phyloP scores from a whole-genome alignment of 257 asterid genomes.

The Capsicum chinense region DNA sequence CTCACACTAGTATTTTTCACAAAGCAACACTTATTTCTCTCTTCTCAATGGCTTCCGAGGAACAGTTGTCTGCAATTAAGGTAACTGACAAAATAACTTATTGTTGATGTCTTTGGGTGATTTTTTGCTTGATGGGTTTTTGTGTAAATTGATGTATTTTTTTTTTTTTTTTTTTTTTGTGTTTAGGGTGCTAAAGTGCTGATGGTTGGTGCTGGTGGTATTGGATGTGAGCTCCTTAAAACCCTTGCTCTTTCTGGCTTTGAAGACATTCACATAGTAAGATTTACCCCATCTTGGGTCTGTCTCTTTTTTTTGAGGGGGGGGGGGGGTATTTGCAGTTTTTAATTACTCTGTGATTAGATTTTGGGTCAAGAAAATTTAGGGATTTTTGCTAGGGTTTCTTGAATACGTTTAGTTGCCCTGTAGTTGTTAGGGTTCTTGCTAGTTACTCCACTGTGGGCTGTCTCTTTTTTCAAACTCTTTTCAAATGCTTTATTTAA shows the following conservation, averaged over 20 bases:
- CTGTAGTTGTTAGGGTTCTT: not conserved
- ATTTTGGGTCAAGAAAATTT: conserved; percentile 29
- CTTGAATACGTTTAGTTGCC: not conserved
- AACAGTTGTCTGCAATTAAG: conserved; percentile 67
- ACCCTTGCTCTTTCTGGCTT: conserved; percentile 96
- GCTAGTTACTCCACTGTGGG: not conserved
- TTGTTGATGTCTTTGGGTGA: not conserved
- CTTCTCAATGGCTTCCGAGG: conserved; percentile 65
- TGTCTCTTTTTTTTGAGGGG: not conserved
- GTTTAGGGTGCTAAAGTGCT: conserved; percentile 84
- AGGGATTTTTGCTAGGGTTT: conserved; percentile 51
- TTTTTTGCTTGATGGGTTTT: not conserved
- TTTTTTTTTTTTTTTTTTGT: not conserved
- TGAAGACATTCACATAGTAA: conserved; percentile 80
- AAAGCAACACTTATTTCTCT: conserved; percentile 26
- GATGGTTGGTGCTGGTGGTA: conserved; percentile 99
- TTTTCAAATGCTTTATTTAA: too few relatives aligned
- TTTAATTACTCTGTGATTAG: conserved; percentile 2
- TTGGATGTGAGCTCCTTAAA: conserved; percentile 94
- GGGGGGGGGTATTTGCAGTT: not conserved
- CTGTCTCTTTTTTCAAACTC: not conserved
- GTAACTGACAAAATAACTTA: conserved; percentile 34
- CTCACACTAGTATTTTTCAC: not conserved
- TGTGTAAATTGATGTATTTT: not conserved
- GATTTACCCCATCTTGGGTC: conserved; percentile 18